Evolutionary conservation across 1,284 basidiomycete genomes (phyloP).

Genomic region (Cryptococcus sp.): DNA sequence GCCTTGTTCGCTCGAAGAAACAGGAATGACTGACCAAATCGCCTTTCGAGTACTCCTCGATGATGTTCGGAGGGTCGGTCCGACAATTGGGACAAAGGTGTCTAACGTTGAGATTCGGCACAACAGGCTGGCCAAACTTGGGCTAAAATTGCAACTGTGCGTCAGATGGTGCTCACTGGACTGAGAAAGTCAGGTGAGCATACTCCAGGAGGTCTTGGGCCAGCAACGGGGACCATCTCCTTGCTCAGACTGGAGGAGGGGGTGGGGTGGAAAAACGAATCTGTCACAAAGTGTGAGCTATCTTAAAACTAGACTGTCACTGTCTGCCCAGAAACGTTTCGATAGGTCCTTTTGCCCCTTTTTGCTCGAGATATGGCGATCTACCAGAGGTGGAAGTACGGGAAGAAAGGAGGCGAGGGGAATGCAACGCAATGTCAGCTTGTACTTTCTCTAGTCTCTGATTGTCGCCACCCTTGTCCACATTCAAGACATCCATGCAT

Average conservation of each 20-base stretch:
- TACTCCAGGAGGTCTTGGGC: constrained; percentile 39
- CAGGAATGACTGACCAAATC: constrained; percentile 69
- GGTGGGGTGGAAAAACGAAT: neutral
- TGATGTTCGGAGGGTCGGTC: constrained; percentile 87
- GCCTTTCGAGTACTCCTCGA: constrained; percentile 96
- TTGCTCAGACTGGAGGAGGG: neutral
- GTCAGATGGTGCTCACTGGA: neutral
- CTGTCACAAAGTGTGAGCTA: no score
- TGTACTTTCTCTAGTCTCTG: no score
- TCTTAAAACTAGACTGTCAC: no score
- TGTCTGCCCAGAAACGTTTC: no score
- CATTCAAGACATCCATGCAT: no score
- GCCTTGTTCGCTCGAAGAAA: neutral
- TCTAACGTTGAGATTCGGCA: constrained; percentile 72
- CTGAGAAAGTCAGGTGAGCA: constrained; percentile 6
- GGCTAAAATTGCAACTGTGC: constrained; percentile 23
- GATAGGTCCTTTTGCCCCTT: no score
- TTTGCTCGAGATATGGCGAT: no score
- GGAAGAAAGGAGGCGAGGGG: no score
- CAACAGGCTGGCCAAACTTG: constrained; percentile 60
- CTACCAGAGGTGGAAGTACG: no score
- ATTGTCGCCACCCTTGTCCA: no score
- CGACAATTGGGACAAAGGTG: constrained; percentile 93
- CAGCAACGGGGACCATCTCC: constrained; percentile 35
- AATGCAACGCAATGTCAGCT: no score